A percentile compares a stretch with the other conserved stretches of the same genome.
phyloP scores from a whole-genome alignment of 148 eudicot genomes.

The Cornus controversa region DNA sequence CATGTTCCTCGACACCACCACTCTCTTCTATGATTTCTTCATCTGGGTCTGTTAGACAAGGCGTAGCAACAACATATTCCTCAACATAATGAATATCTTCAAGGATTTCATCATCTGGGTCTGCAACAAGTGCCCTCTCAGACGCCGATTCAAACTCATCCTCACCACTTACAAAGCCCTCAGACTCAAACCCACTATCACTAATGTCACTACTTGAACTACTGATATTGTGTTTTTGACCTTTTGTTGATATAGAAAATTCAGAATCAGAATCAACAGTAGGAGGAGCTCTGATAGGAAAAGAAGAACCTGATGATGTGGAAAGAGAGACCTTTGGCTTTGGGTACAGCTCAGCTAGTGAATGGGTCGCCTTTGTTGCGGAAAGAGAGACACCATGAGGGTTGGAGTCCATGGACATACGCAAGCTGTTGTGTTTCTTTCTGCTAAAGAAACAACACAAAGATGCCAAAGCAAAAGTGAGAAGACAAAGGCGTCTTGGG shows the following conservation, averaged over 20 bases:
- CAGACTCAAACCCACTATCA: constrained; percentile 38
- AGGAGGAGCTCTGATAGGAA: constrained; percentile 61
- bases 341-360: neutral
- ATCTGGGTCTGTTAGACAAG: constrained; percentile 19
- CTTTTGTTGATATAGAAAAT: constrained; percentile 20
- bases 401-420: constrained; percentile 27
- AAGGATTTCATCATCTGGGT: constrained; percentile 27
- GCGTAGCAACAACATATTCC: constrained; percentile 21
- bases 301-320: constrained; percentile 23
- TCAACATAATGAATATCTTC: constrained; percentile 18
- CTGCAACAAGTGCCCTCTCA: constrained; percentile 21
- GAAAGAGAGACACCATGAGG: constrained; percentile 19
- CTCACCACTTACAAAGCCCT: constrained; percentile 38
- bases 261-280: constrained; percentile 52
- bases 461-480: neutral
- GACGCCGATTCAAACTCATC: constrained; percentile 29
- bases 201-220: constrained; percentile 22
- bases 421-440: neutral
- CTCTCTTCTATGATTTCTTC: constrained; percentile 16
- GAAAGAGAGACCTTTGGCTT: constrained; percentile 3
- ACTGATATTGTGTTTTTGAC: constrained; percentile 10
- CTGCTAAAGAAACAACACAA: neutral
- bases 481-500: constrained; percentile 1
- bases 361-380: constrained; percentile 16
- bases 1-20: constrained; percentile 12